phyloP scores from a whole-genome alignment of 2,329 filamentous ascomycete genomes.

The Fusarium sp. region DNA sequence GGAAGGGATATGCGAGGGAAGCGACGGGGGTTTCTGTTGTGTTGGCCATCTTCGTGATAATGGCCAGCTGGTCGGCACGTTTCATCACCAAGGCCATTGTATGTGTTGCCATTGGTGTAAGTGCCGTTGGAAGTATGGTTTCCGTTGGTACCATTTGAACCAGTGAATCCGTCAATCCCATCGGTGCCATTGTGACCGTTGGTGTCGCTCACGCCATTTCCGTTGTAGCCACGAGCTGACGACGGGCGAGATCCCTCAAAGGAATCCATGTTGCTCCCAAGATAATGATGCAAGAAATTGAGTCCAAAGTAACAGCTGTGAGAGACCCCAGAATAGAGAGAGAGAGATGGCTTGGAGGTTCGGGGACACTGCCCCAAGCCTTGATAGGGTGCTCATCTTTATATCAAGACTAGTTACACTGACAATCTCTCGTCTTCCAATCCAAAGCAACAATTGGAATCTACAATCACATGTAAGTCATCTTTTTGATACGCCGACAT shows the following conservation, averaged over 20 bases:
- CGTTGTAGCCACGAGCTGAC: background rate
- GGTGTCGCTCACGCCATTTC: background rate
- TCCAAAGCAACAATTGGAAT: background rate
- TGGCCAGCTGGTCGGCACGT: background rate
- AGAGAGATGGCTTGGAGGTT: background rate
- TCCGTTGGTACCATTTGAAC: background rate
- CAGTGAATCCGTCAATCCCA: background rate
- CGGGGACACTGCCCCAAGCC: background rate
- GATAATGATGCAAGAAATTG: too few relatives aligned
- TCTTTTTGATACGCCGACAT: background rate
- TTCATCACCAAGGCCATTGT: background rate
- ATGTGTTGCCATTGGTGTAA: background rate
- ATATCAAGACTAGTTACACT: background rate
- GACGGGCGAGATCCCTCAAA: background rate
- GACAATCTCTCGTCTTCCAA: background rate
- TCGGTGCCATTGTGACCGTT: background rate
- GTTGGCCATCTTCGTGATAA: background rate
- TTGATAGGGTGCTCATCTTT: background rate
- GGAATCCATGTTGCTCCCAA: background rate
- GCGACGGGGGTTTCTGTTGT: constrained; percentile 4
- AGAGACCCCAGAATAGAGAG: background rate
- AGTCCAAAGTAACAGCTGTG: background rate
- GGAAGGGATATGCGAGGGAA: constrained; percentile 68
- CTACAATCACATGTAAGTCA: constrained; percentile 1
- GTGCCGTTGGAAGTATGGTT: background rate